phyloP scores from a whole-genome alignment of 441 rosid species.

The Adansonia rubrostipa region DNA sequence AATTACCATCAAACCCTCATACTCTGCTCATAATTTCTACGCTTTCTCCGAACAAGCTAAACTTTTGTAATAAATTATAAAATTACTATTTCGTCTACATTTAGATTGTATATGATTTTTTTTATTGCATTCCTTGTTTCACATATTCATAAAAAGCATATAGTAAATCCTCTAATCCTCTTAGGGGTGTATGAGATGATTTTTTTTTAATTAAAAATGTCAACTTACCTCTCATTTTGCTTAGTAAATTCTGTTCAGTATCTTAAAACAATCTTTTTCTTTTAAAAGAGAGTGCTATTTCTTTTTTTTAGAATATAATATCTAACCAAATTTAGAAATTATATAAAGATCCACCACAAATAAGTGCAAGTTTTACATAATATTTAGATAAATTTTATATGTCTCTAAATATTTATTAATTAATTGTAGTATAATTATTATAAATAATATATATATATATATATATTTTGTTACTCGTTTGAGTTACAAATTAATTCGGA shows the following conservation, averaged over 20 bases:
- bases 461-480: not conserved
- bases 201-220: not conserved
- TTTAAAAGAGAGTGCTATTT: too few relatives aligned
- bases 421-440: too few relatives aligned
- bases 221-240: not conserved
- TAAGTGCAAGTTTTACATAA: too few relatives aligned
- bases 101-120: too few relatives aligned
- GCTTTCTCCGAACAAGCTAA: not conserved
- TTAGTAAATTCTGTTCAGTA: not conserved
- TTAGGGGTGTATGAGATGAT: not conserved
- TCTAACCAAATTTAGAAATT: too few relatives aligned
- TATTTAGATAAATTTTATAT: too few relatives aligned
- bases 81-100: not conserved
- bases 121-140: not conserved
- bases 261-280: not conserved
- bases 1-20: constrained; percentile 2
- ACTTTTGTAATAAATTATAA: not conserved
- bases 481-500: not conserved
- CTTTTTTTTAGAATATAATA: too few relatives aligned
- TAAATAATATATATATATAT: too few relatives aligned
- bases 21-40: not conserved
- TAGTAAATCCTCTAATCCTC: too few relatives aligned
- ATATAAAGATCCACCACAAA: too few relatives aligned
- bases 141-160: not conserved
- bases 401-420: too few relatives aligned